phyloP scores from a whole-genome alignment of 2,329 filamentous ascomycete genomes.

The Thermomyces lanuginosus region DNA sequence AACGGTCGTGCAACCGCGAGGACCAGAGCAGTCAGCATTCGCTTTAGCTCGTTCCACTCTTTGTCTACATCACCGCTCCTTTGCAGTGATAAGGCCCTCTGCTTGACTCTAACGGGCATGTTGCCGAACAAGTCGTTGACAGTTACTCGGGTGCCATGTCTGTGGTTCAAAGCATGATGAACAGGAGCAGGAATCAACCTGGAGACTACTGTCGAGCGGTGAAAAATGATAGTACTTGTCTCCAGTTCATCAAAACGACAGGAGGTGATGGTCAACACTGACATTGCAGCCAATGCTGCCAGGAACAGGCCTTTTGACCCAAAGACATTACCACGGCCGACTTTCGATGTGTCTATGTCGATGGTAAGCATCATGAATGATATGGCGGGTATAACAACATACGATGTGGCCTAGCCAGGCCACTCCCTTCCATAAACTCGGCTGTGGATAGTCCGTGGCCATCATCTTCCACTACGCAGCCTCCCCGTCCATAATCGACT shows the following conservation, averaged over 20 bases:
- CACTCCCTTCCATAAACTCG: conserved; percentile 57
- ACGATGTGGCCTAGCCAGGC: conserved; percentile 60
- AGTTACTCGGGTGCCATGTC: conserved; percentile 58
- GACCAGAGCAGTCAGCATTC: conserved; percentile 45
- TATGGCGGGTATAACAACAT: conserved; percentile 9
- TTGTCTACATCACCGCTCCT: conserved; percentile 38
- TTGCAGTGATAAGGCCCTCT: conserved; percentile 43
- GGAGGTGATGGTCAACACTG: conserved; percentile 61
- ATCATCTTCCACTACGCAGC: conserved; percentile 70
- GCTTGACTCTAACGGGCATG: conserved; percentile 80
- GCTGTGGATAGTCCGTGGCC: conserved; percentile 56
- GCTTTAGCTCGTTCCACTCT: conserved; percentile 50
- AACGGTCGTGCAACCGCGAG: conserved; percentile 48
- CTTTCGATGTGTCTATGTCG: conserved; percentile 60
- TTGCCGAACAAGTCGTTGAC: conserved; percentile 74
- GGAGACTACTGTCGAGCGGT: conserved; percentile 50
- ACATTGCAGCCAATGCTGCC: conserved; percentile 57
- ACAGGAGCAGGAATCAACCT: conserved; percentile 46
- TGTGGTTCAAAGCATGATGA: conserved; percentile 40
- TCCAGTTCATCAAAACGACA: conserved; percentile 35
- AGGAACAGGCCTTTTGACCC: conserved; percentile 62
- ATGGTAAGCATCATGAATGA: conserved; percentile 5
- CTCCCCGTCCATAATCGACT: conserved; percentile 59
- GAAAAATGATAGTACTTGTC: conserved; percentile 50
- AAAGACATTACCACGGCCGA: conserved; percentile 36